A percentile compares a stretch with the other conserved stretches of the same genome.
phyloP scores from a whole-genome alignment of 495 filamentous ascomycete genomes.

The Penicillium soppii region DNA sequence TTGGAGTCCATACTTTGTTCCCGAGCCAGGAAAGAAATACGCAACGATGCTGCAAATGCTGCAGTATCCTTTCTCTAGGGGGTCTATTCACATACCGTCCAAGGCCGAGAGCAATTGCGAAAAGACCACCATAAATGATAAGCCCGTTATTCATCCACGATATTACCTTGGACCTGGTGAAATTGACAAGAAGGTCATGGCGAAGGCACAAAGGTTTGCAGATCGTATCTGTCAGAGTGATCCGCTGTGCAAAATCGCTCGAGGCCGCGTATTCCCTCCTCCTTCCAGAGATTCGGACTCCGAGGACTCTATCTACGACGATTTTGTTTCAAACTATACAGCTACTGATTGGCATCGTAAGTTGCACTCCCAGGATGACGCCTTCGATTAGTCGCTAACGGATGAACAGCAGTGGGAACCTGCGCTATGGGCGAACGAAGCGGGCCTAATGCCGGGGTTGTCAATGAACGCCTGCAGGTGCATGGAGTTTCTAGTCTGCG shows the following conservation, averaged over 20 bases:
- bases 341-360: conserved; percentile 42
- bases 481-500: conserved; percentile 48
- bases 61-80: conserved; percentile 52
- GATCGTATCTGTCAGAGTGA: conserved; percentile 41
- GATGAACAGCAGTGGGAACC: conserved; percentile 39
- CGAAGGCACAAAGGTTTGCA: conserved; percentile 36
- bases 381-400: conserved; percentile 7
- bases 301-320: conserved; percentile 28
- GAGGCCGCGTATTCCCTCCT: conserved; percentile 37
- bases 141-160: conserved; percentile 43
- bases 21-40: conserved; percentile 46
- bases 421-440: conserved; percentile 50
- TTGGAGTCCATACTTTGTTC: conserved; percentile 42
- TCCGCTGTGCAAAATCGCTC: conserved; percentile 43
- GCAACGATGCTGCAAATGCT: conserved; percentile 53
- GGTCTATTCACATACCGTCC: conserved; percentile 44
- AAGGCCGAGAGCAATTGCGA: neutral
- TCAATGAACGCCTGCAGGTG: conserved; percentile 47
- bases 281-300: neutral
- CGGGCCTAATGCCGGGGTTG: conserved; percentile 38
- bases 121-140: conserved; percentile 16
- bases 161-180: conserved; percentile 37
- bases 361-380: neutral
- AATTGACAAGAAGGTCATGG: conserved; percentile 46
- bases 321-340: conserved; percentile 39